Percentiles rank a stretch among this genome's conserved stretches.
Evolutionary conservation across 1,284 basidiomycete genomes (phyloP).

Genomic region (Fomitopsis palustris): DNA sequence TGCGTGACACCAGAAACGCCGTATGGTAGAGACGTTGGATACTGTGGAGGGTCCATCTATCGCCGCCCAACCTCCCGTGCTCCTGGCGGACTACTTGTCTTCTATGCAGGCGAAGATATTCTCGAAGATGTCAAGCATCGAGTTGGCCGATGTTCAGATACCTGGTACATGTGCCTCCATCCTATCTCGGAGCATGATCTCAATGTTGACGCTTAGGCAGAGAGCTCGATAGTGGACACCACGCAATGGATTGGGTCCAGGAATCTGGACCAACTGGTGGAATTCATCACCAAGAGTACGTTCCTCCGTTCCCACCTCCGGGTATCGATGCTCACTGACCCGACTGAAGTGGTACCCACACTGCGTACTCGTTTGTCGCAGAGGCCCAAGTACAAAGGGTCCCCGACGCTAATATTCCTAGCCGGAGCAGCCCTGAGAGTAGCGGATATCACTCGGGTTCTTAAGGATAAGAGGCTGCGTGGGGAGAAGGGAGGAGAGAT

Average conservation of each 20-base stretch:
- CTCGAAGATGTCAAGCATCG: slow-evolving; percentile 60
- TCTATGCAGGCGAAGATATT: slow-evolving; percentile 63
- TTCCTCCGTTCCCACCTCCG: background rate
- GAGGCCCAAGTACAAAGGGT: slow-evolving; percentile 66
- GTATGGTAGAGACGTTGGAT: slow-evolving; percentile 46
- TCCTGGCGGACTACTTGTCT: slow-evolving; percentile 58
- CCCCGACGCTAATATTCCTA: slow-evolving; percentile 76
- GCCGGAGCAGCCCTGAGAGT: slow-evolving; percentile 78
- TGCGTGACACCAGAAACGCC: slow-evolving; percentile 48
- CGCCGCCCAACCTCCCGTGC: slow-evolving; percentile 50
- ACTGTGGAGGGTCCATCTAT: slow-evolving; percentile 42
- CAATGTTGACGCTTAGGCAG: slow-evolving; percentile 55
- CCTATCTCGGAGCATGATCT: slow-evolving; percentile 26
- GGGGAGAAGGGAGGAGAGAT: slow-evolving; percentile 80
- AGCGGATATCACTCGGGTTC: slow-evolving; percentile 67
- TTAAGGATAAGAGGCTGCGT: slow-evolving; percentile 64
- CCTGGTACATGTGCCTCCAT: slow-evolving; percentile 51
- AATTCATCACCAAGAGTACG: slow-evolving; percentile 72
- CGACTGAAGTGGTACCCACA: slow-evolving; percentile 56
- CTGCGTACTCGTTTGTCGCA: slow-evolving; percentile 68
- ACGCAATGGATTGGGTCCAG: slow-evolving; percentile 66
- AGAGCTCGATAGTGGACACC: slow-evolving; percentile 69
- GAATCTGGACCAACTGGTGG: slow-evolving; percentile 61
- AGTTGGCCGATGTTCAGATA: slow-evolving; percentile 70
- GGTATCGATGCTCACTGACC: background rate